Evolutionary conservation across 2,329 filamentous ascomycete species (phyloP).

Genomic region (Aspergillus tubingensis): DNA sequence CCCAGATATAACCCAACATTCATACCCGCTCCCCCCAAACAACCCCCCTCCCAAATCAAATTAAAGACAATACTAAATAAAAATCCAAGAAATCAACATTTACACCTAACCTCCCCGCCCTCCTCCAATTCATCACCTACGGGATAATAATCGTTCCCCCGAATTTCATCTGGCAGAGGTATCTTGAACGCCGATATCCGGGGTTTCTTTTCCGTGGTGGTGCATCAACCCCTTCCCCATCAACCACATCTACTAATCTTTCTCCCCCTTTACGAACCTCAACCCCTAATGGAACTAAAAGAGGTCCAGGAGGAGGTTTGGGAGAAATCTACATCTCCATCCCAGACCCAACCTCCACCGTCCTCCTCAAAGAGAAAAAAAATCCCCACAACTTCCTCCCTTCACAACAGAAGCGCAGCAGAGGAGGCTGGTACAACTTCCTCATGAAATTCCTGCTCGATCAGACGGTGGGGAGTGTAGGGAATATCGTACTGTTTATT

Average conservation of each 20-base stretch:
- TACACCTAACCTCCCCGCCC: constrained; percentile 64
- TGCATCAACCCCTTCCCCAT: neutral
- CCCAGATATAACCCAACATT: no score
- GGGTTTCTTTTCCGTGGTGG: constrained; percentile 48
- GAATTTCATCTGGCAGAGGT: constrained; percentile 85
- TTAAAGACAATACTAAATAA: neutral
- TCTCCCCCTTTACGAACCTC: no score
- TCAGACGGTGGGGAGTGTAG: constrained; percentile 56
- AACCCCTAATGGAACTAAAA: neutral
- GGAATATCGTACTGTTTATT: constrained; percentile 61
- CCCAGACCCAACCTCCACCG: neutral
- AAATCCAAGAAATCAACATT: constrained; percentile 36
- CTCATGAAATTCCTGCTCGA: constrained; percentile 61
- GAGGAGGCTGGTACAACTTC: constrained; percentile 47
- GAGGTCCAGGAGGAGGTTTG: no score
- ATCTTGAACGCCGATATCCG: constrained; percentile 73
- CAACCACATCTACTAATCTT: no score
- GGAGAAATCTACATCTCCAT: neutral
- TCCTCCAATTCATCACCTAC: constrained; percentile 77
- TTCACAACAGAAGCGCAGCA: constrained; percentile 19
- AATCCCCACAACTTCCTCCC: no score
- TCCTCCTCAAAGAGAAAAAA: constrained; percentile 16
- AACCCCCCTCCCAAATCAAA: no score
- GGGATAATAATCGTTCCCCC: constrained; percentile 72
- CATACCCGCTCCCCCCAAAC: no score